A percentile compares a stretch with the other conserved stretches of the same genome.
phyloP scores from a whole-genome alignment of 2,329 filamentous ascomycete genomes.

The Colletotrichum filicis region DNA sequence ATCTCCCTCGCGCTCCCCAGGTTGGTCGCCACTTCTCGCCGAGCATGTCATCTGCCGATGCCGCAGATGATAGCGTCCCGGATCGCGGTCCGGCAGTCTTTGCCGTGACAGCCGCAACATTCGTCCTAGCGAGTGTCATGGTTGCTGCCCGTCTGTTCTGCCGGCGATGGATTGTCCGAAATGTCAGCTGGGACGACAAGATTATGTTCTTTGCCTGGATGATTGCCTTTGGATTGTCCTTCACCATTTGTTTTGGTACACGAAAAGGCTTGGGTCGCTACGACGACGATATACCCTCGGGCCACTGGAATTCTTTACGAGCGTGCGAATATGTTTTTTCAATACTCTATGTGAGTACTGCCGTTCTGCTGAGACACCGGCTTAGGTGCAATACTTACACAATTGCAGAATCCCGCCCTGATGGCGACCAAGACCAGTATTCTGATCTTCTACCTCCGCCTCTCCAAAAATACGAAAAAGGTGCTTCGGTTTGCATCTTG shows the following conservation, averaged over 20 bases:
- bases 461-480: slow-evolving; percentile 81
- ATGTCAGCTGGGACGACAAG: slow-evolving; percentile 81
- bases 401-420: slow-evolving; percentile 80
- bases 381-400: slow-evolving; percentile 16
- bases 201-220: slow-evolving; percentile 84
- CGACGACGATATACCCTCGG: slow-evolving; percentile 66
- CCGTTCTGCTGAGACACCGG: neutral
- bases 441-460: slow-evolving; percentile 86
- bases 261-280: slow-evolving; percentile 75
- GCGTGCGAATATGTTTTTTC: slow-evolving; percentile 73
- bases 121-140: slow-evolving; percentile 78
- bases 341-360: slow-evolving; percentile 65
- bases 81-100: slow-evolving; percentile 72
- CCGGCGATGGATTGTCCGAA: slow-evolving; percentile 77
- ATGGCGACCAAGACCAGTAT: slow-evolving; percentile 96
- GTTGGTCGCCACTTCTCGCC: slow-evolving; percentile 19
- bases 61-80: slow-evolving; percentile 42
- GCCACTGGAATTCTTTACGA: slow-evolving; percentile 64
- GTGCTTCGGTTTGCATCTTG: slow-evolving; percentile 87
- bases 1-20: neutral
- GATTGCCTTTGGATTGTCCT: slow-evolving; percentile 73
- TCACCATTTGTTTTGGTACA: slow-evolving; percentile 73
- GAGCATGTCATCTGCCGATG: slow-evolving; percentile 33
- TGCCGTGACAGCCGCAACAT: slow-evolving; percentile 75
- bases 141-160: slow-evolving; percentile 80